Base-by-base conservation (phyloP, 108 stramenopile species). In the Thalassiosira profunda region DNA sequence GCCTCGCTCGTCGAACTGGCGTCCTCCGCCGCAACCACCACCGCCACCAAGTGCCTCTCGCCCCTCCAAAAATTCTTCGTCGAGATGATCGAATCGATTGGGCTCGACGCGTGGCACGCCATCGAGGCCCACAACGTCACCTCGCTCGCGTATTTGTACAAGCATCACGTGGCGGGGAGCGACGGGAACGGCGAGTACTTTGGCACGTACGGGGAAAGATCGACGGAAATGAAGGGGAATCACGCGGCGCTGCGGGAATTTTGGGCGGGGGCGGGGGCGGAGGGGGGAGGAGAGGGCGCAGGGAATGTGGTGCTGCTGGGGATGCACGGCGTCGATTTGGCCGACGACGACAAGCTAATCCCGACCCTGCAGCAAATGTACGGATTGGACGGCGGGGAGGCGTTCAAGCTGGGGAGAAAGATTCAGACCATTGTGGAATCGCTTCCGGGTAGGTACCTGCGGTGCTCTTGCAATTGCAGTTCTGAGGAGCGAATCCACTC, bases 81-180 rank as follows among this genome's bases (percentile, higher is more conserved):
- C 21, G 38, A 34, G 38, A 26, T 53, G 33, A 63, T 72, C 33
- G 61, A 72, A 8, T 35, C 54, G 34, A 72, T 72, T 1, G 58
- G 53, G 20, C 11, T 15, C 9, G 31, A 37, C 1, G 56, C 55
- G 11, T 74, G 63, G 62, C 37, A 48, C 30, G 18, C 9, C 6
- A 25, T 74, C 38, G 18, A 64, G 24, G n/a, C 47, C 8, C 65
- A 74, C 56, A 74, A 74, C 35, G 5, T 74, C 52, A 74, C 72
- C 34, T 44, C 63, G 20, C 23, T 74, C 17, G 63, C 72, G 1
- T 76, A 70, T 26, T 35, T 70, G n/a, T 76, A 76, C 67, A 76
- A 76, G 61, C 74, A 76, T 70, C 41, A 76, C 20, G 49, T 76
- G 4, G 30, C 42, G 1, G 18, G 42, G 0, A 49, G 18, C 37